phyloP scores from a whole-genome alignment of 2,329 filamentous ascomycete species.

The Ilyonectria robusta region DNA sequence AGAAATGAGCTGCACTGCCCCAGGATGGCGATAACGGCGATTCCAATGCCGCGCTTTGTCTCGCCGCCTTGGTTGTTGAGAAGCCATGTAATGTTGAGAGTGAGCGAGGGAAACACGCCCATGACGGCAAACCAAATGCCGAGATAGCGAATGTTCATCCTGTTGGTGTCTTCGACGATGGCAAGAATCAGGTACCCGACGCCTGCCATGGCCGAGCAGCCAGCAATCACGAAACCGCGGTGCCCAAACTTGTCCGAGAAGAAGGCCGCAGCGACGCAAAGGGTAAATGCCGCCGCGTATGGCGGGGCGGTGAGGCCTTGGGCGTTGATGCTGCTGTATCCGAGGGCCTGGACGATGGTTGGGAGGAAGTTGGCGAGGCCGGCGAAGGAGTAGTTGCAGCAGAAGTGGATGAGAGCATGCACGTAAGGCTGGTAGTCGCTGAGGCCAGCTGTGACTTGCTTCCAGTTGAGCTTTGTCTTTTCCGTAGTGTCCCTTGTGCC shows the following conservation, averaged over 20 bases:
- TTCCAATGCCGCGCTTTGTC: slow-evolving; percentile 27
- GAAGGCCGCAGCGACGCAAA: slow-evolving; percentile 30
- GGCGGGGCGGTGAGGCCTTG: slow-evolving; percentile 32
- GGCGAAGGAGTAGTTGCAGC: slow-evolving; percentile 40
- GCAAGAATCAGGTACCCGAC: slow-evolving; percentile 29
- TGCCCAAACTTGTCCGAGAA: slow-evolving; percentile 29
- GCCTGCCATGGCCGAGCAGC: neutral
- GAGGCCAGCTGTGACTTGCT: slow-evolving; percentile 22
- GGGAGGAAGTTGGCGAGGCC: slow-evolving; percentile 38
- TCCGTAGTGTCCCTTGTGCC: slow-evolving; percentile 9
- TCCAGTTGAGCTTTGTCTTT: slow-evolving; percentile 30
- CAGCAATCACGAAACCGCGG: slow-evolving; percentile 29
- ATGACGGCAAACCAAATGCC: slow-evolving; percentile 33
- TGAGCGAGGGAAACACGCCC: slow-evolving; percentile 24
- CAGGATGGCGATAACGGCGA: slow-evolving; percentile 22
- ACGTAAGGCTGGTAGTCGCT: slow-evolving; percentile 37
- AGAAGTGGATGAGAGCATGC: slow-evolving; percentile 38
- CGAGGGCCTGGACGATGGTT: slow-evolving; percentile 28
- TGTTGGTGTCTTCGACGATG: neutral
- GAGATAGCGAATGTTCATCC: slow-evolving; percentile 13
- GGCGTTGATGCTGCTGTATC: slow-evolving; percentile 21
- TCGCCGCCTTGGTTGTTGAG: slow-evolving; percentile 37
- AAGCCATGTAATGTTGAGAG: slow-evolving; percentile 35
- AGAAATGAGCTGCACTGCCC: slow-evolving; percentile 38
- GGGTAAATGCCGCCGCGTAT: slow-evolving; percentile 24